Evolutionary conservation across 2,329 filamentous ascomycete species (phyloP).

Genomic region (Rhinocladiella mackenziei): DNA sequence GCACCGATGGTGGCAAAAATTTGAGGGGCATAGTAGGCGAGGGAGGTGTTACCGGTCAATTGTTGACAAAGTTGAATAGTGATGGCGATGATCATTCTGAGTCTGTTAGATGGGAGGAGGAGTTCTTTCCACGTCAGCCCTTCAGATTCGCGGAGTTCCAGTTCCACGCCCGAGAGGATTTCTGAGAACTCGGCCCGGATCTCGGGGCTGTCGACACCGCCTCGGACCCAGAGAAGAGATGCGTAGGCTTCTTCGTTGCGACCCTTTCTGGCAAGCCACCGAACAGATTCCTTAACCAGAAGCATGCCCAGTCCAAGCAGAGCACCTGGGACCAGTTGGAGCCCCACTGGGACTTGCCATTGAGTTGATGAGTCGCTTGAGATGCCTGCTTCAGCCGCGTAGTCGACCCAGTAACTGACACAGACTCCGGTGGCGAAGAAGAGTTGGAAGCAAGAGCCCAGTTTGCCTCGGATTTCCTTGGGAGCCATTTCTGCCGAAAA

Average conservation of each 20-base stretch:
- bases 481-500: conserved; percentile 46
- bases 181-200: conserved; percentile 37
- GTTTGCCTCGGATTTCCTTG: conserved; percentile 42
- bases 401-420: conserved; percentile 53
- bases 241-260: conserved; percentile 46
- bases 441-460: conserved; percentile 52
- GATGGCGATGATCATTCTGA: conserved; percentile 48
- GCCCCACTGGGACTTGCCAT: conserved; percentile 55
- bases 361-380: conserved; percentile 38
- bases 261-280: conserved; percentile 48
- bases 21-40: conserved; percentile 51
- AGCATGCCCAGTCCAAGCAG: conserved; percentile 49
- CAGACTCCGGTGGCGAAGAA: conserved; percentile 51
- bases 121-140: conserved; percentile 48
- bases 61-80: conserved; percentile 50
- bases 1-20: conserved; percentile 51
- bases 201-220: conserved; percentile 40
- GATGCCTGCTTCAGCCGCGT: conserved; percentile 41
- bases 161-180: conserved; percentile 45
- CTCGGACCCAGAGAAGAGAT: conserved; percentile 51
- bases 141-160: conserved; percentile 45
- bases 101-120: conserved; percentile 46
- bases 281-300: conserved; percentile 46
- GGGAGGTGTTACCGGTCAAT: conserved; percentile 34
- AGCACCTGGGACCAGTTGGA: conserved; percentile 49